These are phyloP conservation scores for Mycena indigotica DNA, from an alignment of 768 basidiomycete species.

Conservation along the genomic window DNA sequence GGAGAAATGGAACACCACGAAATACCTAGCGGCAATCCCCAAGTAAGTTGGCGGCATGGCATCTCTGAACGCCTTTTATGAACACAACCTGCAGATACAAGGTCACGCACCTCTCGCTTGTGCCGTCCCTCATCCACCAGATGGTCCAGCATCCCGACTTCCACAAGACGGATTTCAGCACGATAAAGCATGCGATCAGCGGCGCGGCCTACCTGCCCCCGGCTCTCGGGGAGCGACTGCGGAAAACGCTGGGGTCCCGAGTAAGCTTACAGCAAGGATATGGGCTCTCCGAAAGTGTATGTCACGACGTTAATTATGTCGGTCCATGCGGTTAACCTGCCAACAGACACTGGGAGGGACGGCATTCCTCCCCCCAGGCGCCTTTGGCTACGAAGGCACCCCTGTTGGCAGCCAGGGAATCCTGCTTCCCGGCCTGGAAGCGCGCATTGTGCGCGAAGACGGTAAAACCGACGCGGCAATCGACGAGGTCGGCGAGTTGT, in stretches of 20 bases:
- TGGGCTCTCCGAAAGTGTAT: constrained; percentile 69
- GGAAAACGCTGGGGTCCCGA: constrained; percentile 36
- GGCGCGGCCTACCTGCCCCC: constrained; percentile 74
- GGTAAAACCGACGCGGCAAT: constrained; percentile 49
- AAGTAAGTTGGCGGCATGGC: constrained; percentile 45
- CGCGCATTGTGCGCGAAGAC: constrained; percentile 60
- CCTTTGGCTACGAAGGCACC: not conserved
- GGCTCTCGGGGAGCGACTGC: constrained; percentile 35
- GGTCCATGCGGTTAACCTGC: not conserved
- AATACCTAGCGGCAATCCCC: constrained; percentile 53
- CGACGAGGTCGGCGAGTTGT: constrained; percentile 69
- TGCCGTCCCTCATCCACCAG: constrained; percentile 70
- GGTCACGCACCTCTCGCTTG: constrained; percentile 49
- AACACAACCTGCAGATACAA: too few relatives aligned
- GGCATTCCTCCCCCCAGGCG: not conserved
- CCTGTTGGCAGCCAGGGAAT: constrained; percentile 40
- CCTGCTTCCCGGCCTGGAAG: constrained; percentile 65
- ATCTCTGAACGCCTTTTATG: not conserved
- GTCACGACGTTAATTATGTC: constrained; percentile 25
- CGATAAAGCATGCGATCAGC: constrained; percentile 43
- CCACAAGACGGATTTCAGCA: constrained; percentile 54
- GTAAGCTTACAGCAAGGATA: constrained; percentile 47
- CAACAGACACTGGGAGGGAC: constrained; percentile 49
- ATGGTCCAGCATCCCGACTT: constrained; percentile 58
- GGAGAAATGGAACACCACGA: constrained; percentile 60